Percentiles rank a stretch among this genome's conserved stretches.
These are phyloP conservation scores for Ophiocordyceps unilateralis DNA, from an alignment of 2,329 filamentous ascomycete genomes.

Conservation along the genomic window DNA sequence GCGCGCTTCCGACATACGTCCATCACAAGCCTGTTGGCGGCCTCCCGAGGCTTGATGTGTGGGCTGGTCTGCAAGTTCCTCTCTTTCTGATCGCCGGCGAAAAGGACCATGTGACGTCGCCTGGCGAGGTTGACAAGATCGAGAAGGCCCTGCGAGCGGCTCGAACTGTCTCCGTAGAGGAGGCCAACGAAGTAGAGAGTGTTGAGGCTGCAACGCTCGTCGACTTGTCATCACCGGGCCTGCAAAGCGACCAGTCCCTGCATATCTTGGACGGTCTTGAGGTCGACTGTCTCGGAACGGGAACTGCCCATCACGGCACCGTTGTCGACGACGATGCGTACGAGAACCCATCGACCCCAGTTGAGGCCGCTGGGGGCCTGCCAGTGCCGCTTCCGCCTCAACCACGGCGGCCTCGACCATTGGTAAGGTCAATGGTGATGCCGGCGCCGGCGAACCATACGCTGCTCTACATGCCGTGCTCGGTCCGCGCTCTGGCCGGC, in stretches of 20 bases:
- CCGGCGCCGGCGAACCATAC: constrained; percentile 68
- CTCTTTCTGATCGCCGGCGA: constrained; percentile 66
- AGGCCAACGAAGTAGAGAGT: constrained; percentile 7
- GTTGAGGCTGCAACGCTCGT: constrained; percentile 31
- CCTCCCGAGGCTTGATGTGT: constrained; percentile 50
- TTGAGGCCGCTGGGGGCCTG: constrained; percentile 14
- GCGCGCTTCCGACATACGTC: constrained; percentile 45
- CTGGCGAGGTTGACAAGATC: constrained; percentile 54
- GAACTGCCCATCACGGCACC: constrained; percentile 2
- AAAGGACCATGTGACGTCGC: constrained; percentile 59
- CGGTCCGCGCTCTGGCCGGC: constrained; percentile 60
- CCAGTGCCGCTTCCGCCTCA: constrained; percentile 26
- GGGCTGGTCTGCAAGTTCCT: constrained; percentile 56
- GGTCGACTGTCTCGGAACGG: neutral
- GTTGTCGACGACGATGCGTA: constrained; percentile 17
- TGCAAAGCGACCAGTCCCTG: constrained; percentile 13
- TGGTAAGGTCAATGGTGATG: constrained; percentile 53
- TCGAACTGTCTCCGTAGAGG: constrained; percentile 2
- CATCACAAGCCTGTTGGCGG: constrained; percentile 39
- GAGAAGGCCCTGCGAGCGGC: constrained; percentile 17
- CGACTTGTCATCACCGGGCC: constrained; percentile 16
- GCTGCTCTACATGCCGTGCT: constrained; percentile 62
- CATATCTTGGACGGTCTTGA: constrained; percentile 4
- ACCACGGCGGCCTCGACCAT: constrained; percentile 27
- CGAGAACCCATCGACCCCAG: constrained; percentile 28